phyloP scores from a whole-genome alignment of 306 rosid species.

The Corylus heterophylla region DNA sequence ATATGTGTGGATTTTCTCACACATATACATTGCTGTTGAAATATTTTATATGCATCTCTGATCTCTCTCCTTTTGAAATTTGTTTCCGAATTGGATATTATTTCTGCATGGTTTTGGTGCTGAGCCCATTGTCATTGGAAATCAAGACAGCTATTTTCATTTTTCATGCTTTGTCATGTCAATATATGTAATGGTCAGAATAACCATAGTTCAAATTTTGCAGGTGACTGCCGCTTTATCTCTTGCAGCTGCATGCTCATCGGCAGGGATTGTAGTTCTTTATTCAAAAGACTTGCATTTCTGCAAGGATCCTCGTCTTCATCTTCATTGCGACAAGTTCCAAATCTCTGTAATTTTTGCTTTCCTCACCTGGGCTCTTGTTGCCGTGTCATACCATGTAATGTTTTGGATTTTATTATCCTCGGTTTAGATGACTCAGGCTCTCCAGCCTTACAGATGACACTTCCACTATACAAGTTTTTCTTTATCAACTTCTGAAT shows the following conservation, averaged over 20 bases:
- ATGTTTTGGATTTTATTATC: conserved; percentile 86
- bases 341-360: conserved; percentile 75
- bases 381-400: conserved; percentile 79
- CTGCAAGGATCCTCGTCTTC: conserved; percentile 35
- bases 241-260: conserved; percentile 90
- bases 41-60: background rate
- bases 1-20: background rate
- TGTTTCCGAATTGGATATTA: background rate
- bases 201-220: conserved; percentile 30
- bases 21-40: background rate
- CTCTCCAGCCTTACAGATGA: conserved; percentile 25
- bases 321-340: conserved; percentile 53
- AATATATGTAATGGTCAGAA: background rate
- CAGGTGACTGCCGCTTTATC: conserved; percentile 92
- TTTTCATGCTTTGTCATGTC: conserved; percentile 7
- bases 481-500: conserved; percentile 40
- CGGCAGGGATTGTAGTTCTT: conserved; percentile 71
- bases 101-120: background rate
- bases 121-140: background rate
- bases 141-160: background rate
- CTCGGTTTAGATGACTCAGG: conserved; percentile 51
- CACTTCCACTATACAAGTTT: conserved; percentile 23
- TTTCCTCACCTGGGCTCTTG: conserved; percentile 77
- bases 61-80: conserved; percentile 1
- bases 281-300: conserved; percentile 53